Conservation (phyloP, 106 monocot species). For the Ottelia alismoides region DNA sequence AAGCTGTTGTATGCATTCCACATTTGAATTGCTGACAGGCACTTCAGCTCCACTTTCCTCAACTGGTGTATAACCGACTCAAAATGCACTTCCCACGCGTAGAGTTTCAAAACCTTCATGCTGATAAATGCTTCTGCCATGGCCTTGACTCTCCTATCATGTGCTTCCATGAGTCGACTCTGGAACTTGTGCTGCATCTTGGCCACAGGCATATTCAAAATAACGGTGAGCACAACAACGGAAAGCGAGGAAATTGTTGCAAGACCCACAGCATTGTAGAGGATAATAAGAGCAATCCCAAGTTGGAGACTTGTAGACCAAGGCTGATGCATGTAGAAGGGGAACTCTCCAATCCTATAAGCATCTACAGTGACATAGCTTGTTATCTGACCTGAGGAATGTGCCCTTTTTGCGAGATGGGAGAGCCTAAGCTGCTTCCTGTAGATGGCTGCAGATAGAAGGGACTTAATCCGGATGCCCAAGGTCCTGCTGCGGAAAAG, state of each 20-base stretch:
- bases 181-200: slow-evolving; percentile 76
- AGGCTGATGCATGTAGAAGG: slow-evolving; percentile 81
- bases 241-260: slow-evolving; percentile 60
- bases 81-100: slow-evolving; percentile 89
- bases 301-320: slow-evolving; percentile 82
- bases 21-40: slow-evolving; percentile 67
- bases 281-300: slow-evolving; percentile 54
- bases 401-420: slow-evolving; percentile 32
- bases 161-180: slow-evolving; percentile 68
- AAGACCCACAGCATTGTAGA: slow-evolving; percentile 67
- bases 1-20: slow-evolving; percentile 57
- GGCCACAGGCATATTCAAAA: slow-evolving; percentile 62
- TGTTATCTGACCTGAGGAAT: slow-evolving; percentile 82
- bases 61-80: slow-evolving; percentile 37
- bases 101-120: slow-evolving; percentile 97
- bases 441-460: slow-evolving; percentile 74
- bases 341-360: slow-evolving; percentile 91
- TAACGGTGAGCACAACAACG: slow-evolving; percentile 49
- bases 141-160: slow-evolving; percentile 79
- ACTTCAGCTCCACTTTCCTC: slow-evolving; percentile 50
- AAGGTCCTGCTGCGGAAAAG: slow-evolving; percentile 59
- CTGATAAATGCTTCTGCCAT: slow-evolving; percentile 73
- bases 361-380: slow-evolving; percentile 93
- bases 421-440: slow-evolving; percentile 56
- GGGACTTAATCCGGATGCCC: slow-evolving; percentile 71